A percentile compares a stretch with the other conserved stretches of the same genome.
phyloP scores from a whole-genome alignment of 768 basidiomycete species.

The Pholiota conissans region DNA sequence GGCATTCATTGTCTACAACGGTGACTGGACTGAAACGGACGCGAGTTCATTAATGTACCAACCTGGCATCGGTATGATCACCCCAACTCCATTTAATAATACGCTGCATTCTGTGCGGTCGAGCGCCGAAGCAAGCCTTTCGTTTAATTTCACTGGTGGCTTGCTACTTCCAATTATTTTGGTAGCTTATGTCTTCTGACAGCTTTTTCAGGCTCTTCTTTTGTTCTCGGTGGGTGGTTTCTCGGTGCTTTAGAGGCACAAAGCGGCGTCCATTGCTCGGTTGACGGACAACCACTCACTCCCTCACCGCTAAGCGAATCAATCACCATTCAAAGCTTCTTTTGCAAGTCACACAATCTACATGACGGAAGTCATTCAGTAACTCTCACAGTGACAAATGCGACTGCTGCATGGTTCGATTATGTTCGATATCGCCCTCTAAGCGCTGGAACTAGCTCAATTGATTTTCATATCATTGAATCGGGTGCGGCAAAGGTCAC shows the following conservation, averaged over 20 bases:
- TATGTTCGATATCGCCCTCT: neutral
- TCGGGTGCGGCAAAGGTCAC: neutral
- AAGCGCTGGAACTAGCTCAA: neutral
- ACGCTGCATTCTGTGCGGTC: neutral
- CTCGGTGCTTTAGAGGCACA: neutral
- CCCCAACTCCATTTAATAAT: neutral
- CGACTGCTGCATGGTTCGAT: neutral
- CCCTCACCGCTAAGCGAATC: too few species aligned
- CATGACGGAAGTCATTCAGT: neutral
- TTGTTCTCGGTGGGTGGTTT: neutral
- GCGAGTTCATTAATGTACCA: too few species aligned
- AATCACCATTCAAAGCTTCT: neutral
- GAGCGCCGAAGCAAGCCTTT: neutral
- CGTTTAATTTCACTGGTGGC: neutral
- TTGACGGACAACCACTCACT: neutral
- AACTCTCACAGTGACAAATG: neutral
- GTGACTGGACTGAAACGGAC: neutral
- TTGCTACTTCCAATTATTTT: neutral
- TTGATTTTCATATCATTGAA: neutral
- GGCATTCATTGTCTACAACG: neutral
- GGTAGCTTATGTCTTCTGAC: neutral
- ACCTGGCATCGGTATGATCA: too few species aligned
- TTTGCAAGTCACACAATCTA: neutral
- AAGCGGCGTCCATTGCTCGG: neutral
- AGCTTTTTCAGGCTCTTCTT: neutral